Percentiles rank a stretch among this genome's conserved stretches.
Conservation (phyloP, 805 yeast species). For the Nakazawaea sp. region DNA sequence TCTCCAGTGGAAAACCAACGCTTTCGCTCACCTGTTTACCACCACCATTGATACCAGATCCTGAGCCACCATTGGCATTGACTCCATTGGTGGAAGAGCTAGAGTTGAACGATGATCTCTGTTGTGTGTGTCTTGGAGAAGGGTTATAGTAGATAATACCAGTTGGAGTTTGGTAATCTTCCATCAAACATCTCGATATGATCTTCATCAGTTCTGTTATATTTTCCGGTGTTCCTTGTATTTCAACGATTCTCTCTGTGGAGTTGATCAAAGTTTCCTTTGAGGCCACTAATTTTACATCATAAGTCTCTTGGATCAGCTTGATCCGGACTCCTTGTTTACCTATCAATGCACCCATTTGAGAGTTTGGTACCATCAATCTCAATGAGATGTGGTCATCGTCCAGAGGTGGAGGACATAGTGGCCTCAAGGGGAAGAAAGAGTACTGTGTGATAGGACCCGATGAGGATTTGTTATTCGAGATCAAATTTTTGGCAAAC, state of each 20-base stretch:
- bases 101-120: background rate
- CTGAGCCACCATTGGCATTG: background rate
- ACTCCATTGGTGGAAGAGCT: background rate
- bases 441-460: constrained; percentile 32
- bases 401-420: constrained; percentile 39
- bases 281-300: constrained; percentile 80
- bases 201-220: constrained; percentile 51
- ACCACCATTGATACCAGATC: background rate
- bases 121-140: constrained; percentile 14
- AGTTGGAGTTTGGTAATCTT: constrained; percentile 62
- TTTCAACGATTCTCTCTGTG: constrained; percentile 79
- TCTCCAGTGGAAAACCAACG: constrained; percentile 64
- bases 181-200: constrained; percentile 65
- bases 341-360: constrained; percentile 87
- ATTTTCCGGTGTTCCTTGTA: constrained; percentile 70
- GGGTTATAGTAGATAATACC: constrained; percentile 64
- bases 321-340: constrained; percentile 77
- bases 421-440: constrained; percentile 54
- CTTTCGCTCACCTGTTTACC: constrained; percentile 26
- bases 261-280: constrained; percentile 77
- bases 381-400: constrained; percentile 54
- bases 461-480: constrained; percentile 24
- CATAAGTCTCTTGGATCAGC: constrained; percentile 59
- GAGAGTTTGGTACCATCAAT: constrained; percentile 72
- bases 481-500: constrained; percentile 55